Conservation (phyloP, 108 stramenopile genomes). For the Skeletonema grethae region DNA sequence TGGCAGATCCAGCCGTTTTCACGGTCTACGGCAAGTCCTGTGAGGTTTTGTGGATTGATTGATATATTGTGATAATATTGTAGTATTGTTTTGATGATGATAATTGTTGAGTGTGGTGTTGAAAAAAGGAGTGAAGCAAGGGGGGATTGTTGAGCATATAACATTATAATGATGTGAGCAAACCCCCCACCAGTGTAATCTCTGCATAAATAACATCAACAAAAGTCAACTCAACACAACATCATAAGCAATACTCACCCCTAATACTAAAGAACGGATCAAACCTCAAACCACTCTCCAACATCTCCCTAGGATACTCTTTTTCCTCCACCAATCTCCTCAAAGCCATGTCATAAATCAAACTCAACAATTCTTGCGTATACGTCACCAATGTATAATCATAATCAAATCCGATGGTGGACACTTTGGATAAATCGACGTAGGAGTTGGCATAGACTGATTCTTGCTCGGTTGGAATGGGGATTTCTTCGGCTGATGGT, state of each 20-base stretch:
- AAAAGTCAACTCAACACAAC: not conserved
- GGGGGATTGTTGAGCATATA: not conserved
- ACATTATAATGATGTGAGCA: too few species aligned
- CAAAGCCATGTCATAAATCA: slow-evolving; percentile 94
- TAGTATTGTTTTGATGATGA: not conserved
- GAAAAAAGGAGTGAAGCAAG: not conserved
- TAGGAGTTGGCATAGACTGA: slow-evolving; percentile 88
- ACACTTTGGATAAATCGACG: slow-evolving; percentile 90
- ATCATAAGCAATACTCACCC: slow-evolving; percentile 39
- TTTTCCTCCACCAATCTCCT: slow-evolving; percentile 82
- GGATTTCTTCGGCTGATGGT: not conserved
- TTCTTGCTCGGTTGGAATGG: slow-evolving; percentile 41
- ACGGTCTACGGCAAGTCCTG: slow-evolving; percentile 92
- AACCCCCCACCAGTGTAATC: too few species aligned
- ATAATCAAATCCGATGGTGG: slow-evolving; percentile 94
- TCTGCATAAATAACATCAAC: not conserved
- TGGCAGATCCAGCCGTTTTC: slow-evolving; percentile 96
- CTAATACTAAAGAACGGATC: slow-evolving; percentile 88
- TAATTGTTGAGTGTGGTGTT: not conserved
- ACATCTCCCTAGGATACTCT: slow-evolving; percentile 89
- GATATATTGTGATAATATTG: too few species aligned
- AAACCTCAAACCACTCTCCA: slow-evolving; percentile 63
- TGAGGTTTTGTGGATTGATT: not conserved
- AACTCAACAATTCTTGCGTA: slow-evolving; percentile 74
- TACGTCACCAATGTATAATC: slow-evolving; percentile 97